Percentiles rank a stretch among this genome's conserved stretches.
These are phyloP conservation scores for Cerrena zonata DNA, from an alignment of 1,284 basidiomycete genomes.

Conservation along the genomic window DNA sequence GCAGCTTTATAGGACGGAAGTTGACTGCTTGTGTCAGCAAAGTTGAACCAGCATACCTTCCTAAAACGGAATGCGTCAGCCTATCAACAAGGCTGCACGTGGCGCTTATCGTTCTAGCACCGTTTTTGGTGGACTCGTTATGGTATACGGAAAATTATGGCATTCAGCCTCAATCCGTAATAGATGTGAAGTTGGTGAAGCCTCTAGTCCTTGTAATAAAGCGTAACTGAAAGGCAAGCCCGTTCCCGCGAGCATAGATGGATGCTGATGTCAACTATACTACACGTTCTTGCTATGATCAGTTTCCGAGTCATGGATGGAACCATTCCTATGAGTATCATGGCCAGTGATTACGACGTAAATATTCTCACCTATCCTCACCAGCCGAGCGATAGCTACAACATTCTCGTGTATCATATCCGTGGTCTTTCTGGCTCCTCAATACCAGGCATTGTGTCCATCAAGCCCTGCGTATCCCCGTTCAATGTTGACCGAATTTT, in stretches of 20 bases:
- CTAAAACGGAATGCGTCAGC: too few relatives aligned
- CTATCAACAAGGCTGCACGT: too few relatives aligned
- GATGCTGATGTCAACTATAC: not conserved
- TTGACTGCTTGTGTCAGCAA: too few relatives aligned
- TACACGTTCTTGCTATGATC: slow-evolving; percentile 51
- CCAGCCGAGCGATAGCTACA: not conserved
- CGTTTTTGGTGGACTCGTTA: too few relatives aligned
- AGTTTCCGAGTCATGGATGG: slow-evolving; percentile 76
- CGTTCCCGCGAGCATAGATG: not conserved
- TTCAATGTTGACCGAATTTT: slow-evolving; percentile 37
- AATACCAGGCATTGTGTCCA: slow-evolving; percentile 67
- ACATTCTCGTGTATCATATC: slow-evolving; percentile 30
- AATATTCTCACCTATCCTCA: not conserved
- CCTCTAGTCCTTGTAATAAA: too few relatives aligned
- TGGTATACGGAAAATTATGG: too few relatives aligned
- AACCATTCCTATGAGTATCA: slow-evolving; percentile 68
- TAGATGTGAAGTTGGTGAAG: too few relatives aligned
- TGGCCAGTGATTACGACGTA: slow-evolving; percentile 60
- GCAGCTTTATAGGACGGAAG: too few relatives aligned
- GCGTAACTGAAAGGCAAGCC: slow-evolving; percentile 60
- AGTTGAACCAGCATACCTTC: too few relatives aligned
- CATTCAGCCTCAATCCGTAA: too few relatives aligned
- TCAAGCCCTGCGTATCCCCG: slow-evolving; percentile 69
- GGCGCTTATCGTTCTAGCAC: too few relatives aligned
- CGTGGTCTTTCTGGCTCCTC: slow-evolving; percentile 69